These are phyloP conservation scores for Diaporthe humulicola DNA, from an alignment of 2,329 filamentous ascomycete genomes.

Conservation along the genomic window DNA sequence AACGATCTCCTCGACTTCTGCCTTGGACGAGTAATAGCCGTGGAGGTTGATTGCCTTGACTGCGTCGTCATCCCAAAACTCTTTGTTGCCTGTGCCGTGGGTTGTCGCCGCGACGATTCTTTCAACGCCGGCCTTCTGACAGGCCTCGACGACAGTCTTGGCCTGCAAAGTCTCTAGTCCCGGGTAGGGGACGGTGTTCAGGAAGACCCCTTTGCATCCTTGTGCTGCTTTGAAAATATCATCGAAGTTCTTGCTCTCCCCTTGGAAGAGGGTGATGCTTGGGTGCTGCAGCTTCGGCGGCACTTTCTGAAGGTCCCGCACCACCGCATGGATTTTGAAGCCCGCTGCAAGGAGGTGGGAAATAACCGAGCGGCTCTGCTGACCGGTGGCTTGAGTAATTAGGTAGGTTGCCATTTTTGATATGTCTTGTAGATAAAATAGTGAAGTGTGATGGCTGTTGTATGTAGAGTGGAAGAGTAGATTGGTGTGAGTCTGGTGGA, in stretches of 20 bases:
- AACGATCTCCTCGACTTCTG: constrained; percentile 9
- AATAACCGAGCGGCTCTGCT: constrained; percentile 6
- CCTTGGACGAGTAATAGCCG: neutral
- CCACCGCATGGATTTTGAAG: neutral
- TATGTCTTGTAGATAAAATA: neutral
- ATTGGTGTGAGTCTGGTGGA: neutral
- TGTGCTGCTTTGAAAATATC: neutral
- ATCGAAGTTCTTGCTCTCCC: neutral
- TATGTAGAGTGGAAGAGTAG: neutral
- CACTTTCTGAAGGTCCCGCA: constrained; percentile 8
- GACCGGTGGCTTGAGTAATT: constrained; percentile 8
- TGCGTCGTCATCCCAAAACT: neutral
- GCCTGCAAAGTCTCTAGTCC: constrained; percentile 1
- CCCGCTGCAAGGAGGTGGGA: constrained; percentile 6
- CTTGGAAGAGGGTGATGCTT: constrained; percentile 3
- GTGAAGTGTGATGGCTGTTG: neutral
- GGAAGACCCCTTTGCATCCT: neutral
- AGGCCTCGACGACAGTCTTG: constrained; percentile 2
- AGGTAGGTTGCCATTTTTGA: neutral
- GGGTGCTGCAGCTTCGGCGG: neutral
- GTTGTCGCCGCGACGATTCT: neutral
- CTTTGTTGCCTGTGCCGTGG: neutral
- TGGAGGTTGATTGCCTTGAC: constrained; percentile 1
- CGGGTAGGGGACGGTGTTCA: constrained; percentile 1
- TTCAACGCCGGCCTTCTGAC: neutral